Evolutionary conservation across 2,329 filamentous ascomycete species (phyloP).

Genomic region (Curvularia sp.): DNA sequence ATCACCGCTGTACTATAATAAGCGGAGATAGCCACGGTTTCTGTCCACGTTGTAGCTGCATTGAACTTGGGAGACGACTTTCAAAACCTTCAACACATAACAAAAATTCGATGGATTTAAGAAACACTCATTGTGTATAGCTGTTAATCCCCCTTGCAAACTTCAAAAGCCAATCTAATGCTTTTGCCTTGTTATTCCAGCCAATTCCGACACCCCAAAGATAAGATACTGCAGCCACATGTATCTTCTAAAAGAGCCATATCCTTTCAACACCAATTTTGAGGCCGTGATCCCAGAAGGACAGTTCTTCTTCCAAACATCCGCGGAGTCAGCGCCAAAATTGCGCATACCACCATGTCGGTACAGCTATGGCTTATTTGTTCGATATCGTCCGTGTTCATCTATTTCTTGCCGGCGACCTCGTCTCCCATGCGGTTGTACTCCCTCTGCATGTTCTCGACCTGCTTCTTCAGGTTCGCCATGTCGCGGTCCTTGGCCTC

Average conservation of each 20-base stretch:
- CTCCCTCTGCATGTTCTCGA: constrained; percentile 79
- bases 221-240: constrained; percentile 10
- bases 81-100: not conserved
- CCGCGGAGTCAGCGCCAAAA: constrained; percentile 12
- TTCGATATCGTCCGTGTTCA: constrained; percentile 12
- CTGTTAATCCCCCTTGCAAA: constrained; percentile 1
- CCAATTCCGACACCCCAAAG: constrained; percentile 4
- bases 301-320: constrained; percentile 15
- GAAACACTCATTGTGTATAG: constrained; percentile 1
- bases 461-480: constrained; percentile 90
- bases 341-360: constrained; percentile 21
- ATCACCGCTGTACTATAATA: not conserved
- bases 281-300: constrained; percentile 4
- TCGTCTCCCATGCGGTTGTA: constrained; percentile 87
- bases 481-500: constrained; percentile 82
- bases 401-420: constrained; percentile 68
- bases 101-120: not conserved
- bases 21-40: not conserved
- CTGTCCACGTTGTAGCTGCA: not conserved
- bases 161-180: constrained; percentile 5
- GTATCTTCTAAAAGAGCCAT: constrained; percentile 3
- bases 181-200: constrained; percentile 4
- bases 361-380: constrained; percentile 18
- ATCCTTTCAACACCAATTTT: constrained; percentile 2
- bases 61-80: not conserved